These are phyloP conservation scores for Intubia oerlemansii DNA, from an alignment of 2,329 filamentous ascomycete genomes.

Conservation along the genomic window DNA sequence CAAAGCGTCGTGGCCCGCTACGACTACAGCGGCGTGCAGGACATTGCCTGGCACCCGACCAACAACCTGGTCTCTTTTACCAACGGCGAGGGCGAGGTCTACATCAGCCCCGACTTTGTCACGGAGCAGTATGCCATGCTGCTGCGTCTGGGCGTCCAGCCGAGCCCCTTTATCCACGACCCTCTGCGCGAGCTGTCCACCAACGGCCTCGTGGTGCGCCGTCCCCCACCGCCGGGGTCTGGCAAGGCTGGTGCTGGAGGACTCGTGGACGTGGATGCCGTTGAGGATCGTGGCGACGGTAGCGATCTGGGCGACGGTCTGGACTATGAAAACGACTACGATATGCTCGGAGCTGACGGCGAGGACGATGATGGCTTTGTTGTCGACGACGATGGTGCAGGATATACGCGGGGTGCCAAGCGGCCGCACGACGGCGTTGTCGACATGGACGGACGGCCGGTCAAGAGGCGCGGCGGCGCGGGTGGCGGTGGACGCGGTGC, in stretches of 20 bases:
- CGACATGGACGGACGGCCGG: too few species aligned
- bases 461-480: too few species aligned
- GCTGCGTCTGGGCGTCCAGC: slow-evolving; percentile 39
- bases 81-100: slow-evolving; percentile 80
- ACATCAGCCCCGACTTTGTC: slow-evolving; percentile 59
- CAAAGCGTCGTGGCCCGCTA: slow-evolving; percentile 61
- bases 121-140: slow-evolving; percentile 33
- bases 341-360: slow-evolving; percentile 24
- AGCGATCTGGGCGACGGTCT: slow-evolving; percentile 3
- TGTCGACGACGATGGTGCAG: slow-evolving; percentile 84
- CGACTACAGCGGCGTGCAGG: slow-evolving; percentile 66
- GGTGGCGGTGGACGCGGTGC: slow-evolving; percentile 13
- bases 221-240: too few species aligned
- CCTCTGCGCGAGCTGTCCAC: slow-evolving; percentile 47
- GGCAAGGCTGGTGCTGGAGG: too few species aligned
- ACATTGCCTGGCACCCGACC: slow-evolving; percentile 75
- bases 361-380: slow-evolving; percentile 64
- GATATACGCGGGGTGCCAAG: slow-evolving; percentile 43
- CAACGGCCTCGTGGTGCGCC: slow-evolving; percentile 20
- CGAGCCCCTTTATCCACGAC: slow-evolving; percentile 72
- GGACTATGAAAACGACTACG: slow-evolving; percentile 47
- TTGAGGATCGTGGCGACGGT: slow-evolving; percentile 2
- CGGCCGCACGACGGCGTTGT: slow-evolving; percentile 19
- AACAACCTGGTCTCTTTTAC: slow-evolving; percentile 83
- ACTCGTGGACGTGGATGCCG: slow-evolving; percentile 1